phyloP scores from a whole-genome alignment of 768 basidiomycete species.

The Naganishia vaughanmartiniae region DNA sequence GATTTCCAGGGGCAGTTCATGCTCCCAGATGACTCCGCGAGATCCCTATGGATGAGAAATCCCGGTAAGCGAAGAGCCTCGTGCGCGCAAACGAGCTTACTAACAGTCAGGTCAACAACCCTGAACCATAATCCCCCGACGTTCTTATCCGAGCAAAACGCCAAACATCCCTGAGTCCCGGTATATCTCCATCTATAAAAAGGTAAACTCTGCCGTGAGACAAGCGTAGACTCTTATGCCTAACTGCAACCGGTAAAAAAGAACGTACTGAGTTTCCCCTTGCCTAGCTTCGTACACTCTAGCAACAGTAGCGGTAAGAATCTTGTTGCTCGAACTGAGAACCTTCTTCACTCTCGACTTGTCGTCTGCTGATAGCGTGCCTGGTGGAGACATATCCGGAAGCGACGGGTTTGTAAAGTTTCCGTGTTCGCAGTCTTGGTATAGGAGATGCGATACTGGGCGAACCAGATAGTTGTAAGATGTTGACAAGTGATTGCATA shows the following conservation, averaged over 20 bases:
- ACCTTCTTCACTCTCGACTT: constrained; percentile 68
- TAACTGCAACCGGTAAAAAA: constrained; percentile 47
- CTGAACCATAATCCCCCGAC: constrained; percentile 65
- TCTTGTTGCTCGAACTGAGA: constrained; percentile 62
- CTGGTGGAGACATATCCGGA: constrained; percentile 22
- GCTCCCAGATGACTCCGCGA: constrained; percentile 85
- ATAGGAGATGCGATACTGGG: too few relatives aligned
- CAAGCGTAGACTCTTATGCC: not conserved
- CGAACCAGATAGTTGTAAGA: too few relatives aligned
- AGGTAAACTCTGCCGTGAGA: constrained; percentile 50
- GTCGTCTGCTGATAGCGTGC: constrained; percentile 67
- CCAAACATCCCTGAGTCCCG: constrained; percentile 81
- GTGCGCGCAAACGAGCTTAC: constrained; percentile 37
- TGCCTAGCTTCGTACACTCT: constrained; percentile 77
- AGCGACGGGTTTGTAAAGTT: not conserved
- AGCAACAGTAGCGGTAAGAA: constrained; percentile 73
- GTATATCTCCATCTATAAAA: constrained; percentile 78
- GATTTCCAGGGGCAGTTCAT: constrained; percentile 80
- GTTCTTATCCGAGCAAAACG: constrained; percentile 64
- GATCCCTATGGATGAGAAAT: constrained; percentile 59
- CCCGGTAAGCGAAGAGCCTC: not conserved
- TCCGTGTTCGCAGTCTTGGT: too few relatives aligned
- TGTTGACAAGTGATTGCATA: not conserved
- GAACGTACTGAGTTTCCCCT: constrained; percentile 37
- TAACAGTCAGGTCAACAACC: constrained; percentile 68